Conservation (phyloP, 306 rosid species). For the Malus orientalis region DNA sequence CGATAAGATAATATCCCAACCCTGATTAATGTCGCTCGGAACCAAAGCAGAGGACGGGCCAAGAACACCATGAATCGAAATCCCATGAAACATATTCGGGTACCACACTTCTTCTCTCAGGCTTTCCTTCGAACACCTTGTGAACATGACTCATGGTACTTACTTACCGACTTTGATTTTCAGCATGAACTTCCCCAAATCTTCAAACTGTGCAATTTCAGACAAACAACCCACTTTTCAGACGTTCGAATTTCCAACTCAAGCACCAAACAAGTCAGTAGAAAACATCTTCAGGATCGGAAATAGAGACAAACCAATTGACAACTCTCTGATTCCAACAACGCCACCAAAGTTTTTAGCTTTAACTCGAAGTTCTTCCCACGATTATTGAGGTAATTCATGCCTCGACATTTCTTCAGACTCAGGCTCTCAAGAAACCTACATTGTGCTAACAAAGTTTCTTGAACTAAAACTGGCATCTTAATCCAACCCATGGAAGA, state of each 20-base stretch:
- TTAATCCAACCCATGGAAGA: slow-evolving; percentile 8
- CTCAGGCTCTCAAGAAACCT: slow-evolving; percentile 20
- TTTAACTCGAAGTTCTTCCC: background rate
- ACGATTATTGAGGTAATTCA: background rate
- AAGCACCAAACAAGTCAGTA: too few relatives aligned
- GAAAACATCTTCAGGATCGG: too few relatives aligned
- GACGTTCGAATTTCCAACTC: too few relatives aligned
- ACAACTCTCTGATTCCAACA: too few relatives aligned
- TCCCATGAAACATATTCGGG: background rate
- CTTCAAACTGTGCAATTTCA: too few relatives aligned
- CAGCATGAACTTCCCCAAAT: too few relatives aligned
- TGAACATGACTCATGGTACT: slow-evolving; percentile 20
- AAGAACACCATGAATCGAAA: too few relatives aligned
- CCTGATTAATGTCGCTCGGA: too few relatives aligned
- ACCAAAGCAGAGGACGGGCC: too few relatives aligned
- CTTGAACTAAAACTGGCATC: background rate
- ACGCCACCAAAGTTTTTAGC: slow-evolving; percentile 1
- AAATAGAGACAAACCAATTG: too few relatives aligned
- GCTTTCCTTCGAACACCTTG: slow-evolving; percentile 26
- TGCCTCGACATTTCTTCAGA: slow-evolving; percentile 15
- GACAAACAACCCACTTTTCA: too few relatives aligned
- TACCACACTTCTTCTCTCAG: slow-evolving; percentile 34
- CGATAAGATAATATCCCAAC: too few relatives aligned
- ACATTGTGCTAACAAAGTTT: slow-evolving; percentile 11
- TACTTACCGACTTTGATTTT: slow-evolving; percentile 32